Evolutionary conservation across 2,329 filamentous ascomycete genomes (phyloP), one percentile per base, ranked within the genome.

Genomic region (Sarocladium kiliense): DNA sequence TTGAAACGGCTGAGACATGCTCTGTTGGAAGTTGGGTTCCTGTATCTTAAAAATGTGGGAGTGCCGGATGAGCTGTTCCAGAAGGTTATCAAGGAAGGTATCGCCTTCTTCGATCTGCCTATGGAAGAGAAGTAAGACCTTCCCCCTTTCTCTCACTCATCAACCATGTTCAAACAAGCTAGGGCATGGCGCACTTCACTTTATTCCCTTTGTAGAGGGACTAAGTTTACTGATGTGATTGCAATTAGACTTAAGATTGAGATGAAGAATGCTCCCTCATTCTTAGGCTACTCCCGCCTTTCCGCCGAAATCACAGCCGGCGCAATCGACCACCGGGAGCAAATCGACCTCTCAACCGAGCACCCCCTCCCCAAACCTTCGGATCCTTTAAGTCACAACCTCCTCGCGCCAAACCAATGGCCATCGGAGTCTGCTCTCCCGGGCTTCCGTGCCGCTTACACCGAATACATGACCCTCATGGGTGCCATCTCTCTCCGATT

Each of bases 271-370:
- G 84, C 84, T 2, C 78, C 82, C 3, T 88, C 85, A 9, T 90
- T 90, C 69, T 76, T 90, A 18, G 86, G 86, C 56, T 88, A 88
- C 70, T 86, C 84, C 27, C 78, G 77, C 23, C 79, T 88, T 54
- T 80, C 81, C 3, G 82, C 84, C 59, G 85, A 87, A 66, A 79
- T 87, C 64, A 96, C 91, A 3, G 89, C 88, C 19, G 84, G 86
- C 60, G 80, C 81, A 51, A 79, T 83, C 62, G 91, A 96, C 71
- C 88, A 91, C 75, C 80, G 91, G 53, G 91, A 96, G 68, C 91
- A 96, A 68, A 86, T 95, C 58, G 91, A 96, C 69, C 80, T 96
- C 53, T 90, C 88, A 0, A 95, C 91, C 0, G 85, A 89, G 54
- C 89, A 94, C 63, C 76, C 85, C 0, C 51, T 87, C 1, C 89